Evolutionary conservation across 768 basidiomycete genomes (phyloP).

Genomic region (Calocybe gangraenosa): DNA sequence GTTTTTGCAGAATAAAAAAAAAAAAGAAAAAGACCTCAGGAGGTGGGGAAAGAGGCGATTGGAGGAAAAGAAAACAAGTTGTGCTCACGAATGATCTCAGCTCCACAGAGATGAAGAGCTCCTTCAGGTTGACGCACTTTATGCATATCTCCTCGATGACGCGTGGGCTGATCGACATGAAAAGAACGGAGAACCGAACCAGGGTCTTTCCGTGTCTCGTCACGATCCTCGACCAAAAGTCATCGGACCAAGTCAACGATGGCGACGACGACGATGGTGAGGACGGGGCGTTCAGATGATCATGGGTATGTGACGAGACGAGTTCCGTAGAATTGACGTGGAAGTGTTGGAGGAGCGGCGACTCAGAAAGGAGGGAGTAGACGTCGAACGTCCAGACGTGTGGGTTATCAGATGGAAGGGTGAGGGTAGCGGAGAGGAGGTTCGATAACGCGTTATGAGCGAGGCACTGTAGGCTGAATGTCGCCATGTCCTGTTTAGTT

Average conservation of each 20-base stretch:
- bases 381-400: conserved; percentile 21
- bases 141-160: conserved; percentile 52
- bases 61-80: no score
- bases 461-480: conserved; percentile 37
- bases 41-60: no score
- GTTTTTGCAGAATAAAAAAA: no score
- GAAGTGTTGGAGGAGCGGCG: conserved; percentile 50
- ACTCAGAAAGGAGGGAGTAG: conserved; percentile 34
- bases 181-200: conserved; percentile 56
- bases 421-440: conserved; percentile 7
- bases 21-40: no score
- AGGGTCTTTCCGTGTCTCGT: conserved; percentile 47
- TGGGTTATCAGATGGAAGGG: no score
- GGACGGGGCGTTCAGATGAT: no score
- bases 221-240: conserved; percentile 51
- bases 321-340: conserved; percentile 58
- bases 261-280: conserved; percentile 12
- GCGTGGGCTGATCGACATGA: conserved; percentile 50
- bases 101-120: conserved; percentile 60
- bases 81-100: no score
- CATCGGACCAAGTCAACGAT: conserved; percentile 26
- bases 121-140: conserved; percentile 48
- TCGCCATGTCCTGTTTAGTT: conserved; percentile 58
- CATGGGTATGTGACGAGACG: no score
- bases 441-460: conserved; percentile 34